phyloP scores from a whole-genome alignment of 495 filamentous ascomycete species.

The Neurospora intermedia region DNA sequence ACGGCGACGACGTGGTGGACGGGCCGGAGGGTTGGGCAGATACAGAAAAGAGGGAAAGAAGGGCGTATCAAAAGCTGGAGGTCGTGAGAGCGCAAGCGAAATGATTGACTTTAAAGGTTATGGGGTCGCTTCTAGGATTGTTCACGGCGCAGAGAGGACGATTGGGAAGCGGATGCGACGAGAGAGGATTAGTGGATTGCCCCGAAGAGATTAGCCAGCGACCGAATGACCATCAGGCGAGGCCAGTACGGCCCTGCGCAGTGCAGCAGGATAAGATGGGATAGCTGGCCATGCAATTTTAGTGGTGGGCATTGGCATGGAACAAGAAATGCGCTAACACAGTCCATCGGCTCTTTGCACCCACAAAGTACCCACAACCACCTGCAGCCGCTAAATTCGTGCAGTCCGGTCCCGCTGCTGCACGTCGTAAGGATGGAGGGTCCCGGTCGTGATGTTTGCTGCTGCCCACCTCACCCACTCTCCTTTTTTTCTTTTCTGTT shows the following conservation, averaged over 20 bases:
- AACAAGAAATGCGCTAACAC: slow-evolving; percentile 11
- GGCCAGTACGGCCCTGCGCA: background rate
- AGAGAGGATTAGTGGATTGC: slow-evolving; percentile 23
- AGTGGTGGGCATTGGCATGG: background rate
- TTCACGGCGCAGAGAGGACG: slow-evolving; percentile 20
- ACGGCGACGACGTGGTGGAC: slow-evolving; percentile 8
- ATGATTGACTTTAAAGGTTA: slow-evolving; percentile 36
- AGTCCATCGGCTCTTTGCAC: slow-evolving; percentile 8
- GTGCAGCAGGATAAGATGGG: slow-evolving; percentile 5
- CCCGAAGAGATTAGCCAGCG: slow-evolving; percentile 29
- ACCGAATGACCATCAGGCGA: slow-evolving; percentile 6
- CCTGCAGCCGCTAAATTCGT: slow-evolving; percentile 11
- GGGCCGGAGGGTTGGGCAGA: slow-evolving; percentile 20
- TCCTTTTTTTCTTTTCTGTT: background rate
- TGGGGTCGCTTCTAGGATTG: slow-evolving; percentile 30
- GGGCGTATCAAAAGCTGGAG: slow-evolving; percentile 26
- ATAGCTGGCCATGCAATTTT: slow-evolving; percentile 5
- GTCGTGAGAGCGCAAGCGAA: slow-evolving; percentile 37
- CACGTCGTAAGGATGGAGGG: slow-evolving; percentile 1
- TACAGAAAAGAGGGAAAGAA: slow-evolving; percentile 15
- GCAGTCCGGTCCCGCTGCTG: slow-evolving; percentile 17
- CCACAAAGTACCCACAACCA: slow-evolving; percentile 7
- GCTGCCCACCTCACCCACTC: slow-evolving; percentile 1
- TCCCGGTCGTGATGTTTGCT: background rate
- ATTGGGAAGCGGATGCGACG: slow-evolving; percentile 17